These are phyloP conservation scores for Penicillium sp. DNA, from an alignment of 2,329 filamentous ascomycete genomes.

Conservation along the genomic window DNA sequence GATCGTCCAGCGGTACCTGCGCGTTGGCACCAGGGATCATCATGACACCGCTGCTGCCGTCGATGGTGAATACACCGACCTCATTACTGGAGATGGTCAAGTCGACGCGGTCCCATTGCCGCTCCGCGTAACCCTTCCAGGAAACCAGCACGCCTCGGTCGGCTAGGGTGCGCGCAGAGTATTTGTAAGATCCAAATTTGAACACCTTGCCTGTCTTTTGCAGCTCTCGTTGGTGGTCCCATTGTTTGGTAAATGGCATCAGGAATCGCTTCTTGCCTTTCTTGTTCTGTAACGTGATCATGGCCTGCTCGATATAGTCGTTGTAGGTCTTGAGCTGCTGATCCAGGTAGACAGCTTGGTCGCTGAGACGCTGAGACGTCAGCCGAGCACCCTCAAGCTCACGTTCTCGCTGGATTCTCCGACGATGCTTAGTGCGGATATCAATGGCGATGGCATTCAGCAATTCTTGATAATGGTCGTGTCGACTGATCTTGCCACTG, in stretches of 20 bases:
- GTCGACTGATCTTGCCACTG: conserved; percentile 74
- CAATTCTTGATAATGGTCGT: conserved; percentile 96
- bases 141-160: conserved; percentile 92
- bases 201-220: conserved; percentile 88
- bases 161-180: conserved; percentile 79
- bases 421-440: conserved; percentile 93
- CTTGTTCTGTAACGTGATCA: conserved; percentile 94
- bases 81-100: conserved; percentile 91
- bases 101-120: conserved; percentile 88
- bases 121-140: conserved; percentile 79
- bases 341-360: conserved; percentile 82
- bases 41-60: conserved; percentile 86
- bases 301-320: conserved; percentile 97
- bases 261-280: conserved; percentile 94
- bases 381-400: conserved; percentile 67
- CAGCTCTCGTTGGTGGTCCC: conserved; percentile 95
- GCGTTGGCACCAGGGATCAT: conserved; percentile 93
- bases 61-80: conserved; percentile 88
- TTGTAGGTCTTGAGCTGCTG: conserved; percentile 97
- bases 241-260: conserved; percentile 95
- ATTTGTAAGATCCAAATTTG: conserved; percentile 97
- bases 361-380: conserved; percentile 47
- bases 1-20: conserved; percentile 82
- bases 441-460: conserved; percentile 95
- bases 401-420: conserved; percentile 83